phyloP scores from a whole-genome alignment of 495 filamentous ascomycete genomes.

The Penicillium angulare region DNA sequence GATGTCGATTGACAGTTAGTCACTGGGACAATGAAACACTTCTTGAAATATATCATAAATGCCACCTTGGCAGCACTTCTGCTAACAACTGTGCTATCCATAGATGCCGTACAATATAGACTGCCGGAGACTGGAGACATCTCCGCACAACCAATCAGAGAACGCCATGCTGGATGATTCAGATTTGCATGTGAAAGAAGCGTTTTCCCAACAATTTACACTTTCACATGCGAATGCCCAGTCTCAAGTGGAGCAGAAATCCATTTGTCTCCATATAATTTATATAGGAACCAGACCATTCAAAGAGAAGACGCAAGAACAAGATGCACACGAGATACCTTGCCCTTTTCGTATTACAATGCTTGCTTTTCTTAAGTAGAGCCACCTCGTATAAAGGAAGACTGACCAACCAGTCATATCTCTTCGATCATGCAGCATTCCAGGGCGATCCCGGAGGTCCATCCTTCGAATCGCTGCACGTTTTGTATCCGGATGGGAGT shows the following conservation, averaged over 20 bases:
- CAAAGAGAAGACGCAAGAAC: background rate
- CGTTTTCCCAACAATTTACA: background rate
- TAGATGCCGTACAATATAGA: too few relatives aligned
- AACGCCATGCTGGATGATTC: background rate
- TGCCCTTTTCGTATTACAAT: too few relatives aligned
- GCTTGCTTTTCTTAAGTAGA: too few relatives aligned
- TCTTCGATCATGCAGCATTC: background rate
- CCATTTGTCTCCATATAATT: background rate
- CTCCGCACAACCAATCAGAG: background rate
- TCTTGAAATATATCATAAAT: too few relatives aligned
- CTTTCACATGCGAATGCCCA: background rate
- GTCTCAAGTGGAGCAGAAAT: background rate
- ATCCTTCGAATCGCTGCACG: conserved; percentile 1
- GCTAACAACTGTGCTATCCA: too few relatives aligned
- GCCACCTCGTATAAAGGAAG: too few relatives aligned
- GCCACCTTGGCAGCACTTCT: too few relatives aligned
- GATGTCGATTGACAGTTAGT: too few relatives aligned
- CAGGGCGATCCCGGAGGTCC: background rate
- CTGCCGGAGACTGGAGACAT: background rate
- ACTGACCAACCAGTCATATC: background rate
- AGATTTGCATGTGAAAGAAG: conserved; percentile 3
- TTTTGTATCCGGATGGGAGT: conserved; percentile 1
- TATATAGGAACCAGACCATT: background rate
- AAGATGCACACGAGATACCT: background rate
- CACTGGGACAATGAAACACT: too few relatives aligned